Evolutionary conservation across 2,329 filamentous ascomycete species (phyloP).

Genomic region (Trichoderma guizhouense): DNA sequence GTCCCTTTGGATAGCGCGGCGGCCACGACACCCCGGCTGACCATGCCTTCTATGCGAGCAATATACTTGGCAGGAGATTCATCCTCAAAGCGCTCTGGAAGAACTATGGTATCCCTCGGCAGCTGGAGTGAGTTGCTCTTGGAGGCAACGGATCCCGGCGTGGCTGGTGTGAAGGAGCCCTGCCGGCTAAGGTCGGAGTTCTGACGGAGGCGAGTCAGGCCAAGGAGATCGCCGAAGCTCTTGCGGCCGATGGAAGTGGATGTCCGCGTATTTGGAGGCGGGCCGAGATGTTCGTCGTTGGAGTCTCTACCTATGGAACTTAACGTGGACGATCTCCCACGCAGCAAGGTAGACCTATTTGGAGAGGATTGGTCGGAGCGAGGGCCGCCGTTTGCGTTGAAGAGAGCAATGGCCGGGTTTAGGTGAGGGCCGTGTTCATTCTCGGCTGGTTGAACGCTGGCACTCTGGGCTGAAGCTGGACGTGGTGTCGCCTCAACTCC

Average conservation of each 20-base stretch:
- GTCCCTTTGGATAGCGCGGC: constrained; percentile 81
- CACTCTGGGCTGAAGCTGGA: constrained; percentile 36
- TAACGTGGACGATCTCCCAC: constrained; percentile 84
- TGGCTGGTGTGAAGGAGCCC: constrained; percentile 65
- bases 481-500: constrained; percentile 33
- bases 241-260: constrained; percentile 89
- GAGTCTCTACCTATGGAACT: constrained; percentile 74
- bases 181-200: constrained; percentile 72
- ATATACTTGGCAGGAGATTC: constrained; percentile 91
- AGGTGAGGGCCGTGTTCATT: constrained; percentile 24
- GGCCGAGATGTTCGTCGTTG: constrained; percentile 65
- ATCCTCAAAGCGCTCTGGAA: constrained; percentile 79
- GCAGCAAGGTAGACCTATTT: constrained; percentile 56
- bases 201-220: constrained; percentile 73
- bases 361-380: constrained; percentile 66
- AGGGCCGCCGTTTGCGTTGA: constrained; percentile 33
- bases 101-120: constrained; percentile 60
- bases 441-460: constrained; percentile 22
- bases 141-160: constrained; percentile 66
- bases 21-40: constrained; percentile 79
- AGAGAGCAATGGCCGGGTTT: constrained; percentile 33
- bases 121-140: constrained; percentile 83
- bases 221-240: constrained; percentile 88
- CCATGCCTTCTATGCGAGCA: constrained; percentile 72
- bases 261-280: constrained; percentile 62